A percentile compares a stretch with the other conserved stretches of the same genome.
These are phyloP conservation scores for Solanum medicagineum DNA, from an alignment of 257 asterid genomes.

Conservation along the genomic window DNA sequence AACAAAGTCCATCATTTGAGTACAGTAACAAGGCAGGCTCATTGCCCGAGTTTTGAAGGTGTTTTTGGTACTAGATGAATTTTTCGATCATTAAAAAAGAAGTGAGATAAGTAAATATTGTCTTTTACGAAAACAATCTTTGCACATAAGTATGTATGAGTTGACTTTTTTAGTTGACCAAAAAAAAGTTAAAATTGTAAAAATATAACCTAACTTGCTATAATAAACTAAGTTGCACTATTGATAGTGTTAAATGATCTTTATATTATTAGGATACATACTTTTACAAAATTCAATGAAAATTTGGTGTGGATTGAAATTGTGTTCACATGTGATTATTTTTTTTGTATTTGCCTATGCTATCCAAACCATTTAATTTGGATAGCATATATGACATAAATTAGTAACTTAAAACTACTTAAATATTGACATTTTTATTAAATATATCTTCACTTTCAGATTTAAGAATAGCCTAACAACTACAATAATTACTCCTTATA, in stretches of 20 bases:
- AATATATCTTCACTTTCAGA: not conserved
- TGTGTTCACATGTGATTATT: not conserved
- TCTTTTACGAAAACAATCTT: too few species aligned
- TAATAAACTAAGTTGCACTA: not conserved
- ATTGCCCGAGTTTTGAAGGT: not conserved
- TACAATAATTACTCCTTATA: not conserved
- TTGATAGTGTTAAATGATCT: not conserved
- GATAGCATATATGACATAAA: too few species aligned
- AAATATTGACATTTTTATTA: too few species aligned
- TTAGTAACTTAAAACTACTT: too few species aligned
- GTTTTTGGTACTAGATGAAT: not conserved
- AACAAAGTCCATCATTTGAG: not conserved
- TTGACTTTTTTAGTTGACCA: too few species aligned
- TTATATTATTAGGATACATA: not conserved
- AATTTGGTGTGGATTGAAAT: not conserved
- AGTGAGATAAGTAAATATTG: not conserved
- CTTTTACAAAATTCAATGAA: not conserved
- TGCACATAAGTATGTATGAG: too few species aligned
- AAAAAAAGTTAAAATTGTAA: too few species aligned
- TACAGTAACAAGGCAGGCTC: fast-evolving
- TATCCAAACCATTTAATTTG: too few species aligned
- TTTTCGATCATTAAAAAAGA: not conserved
- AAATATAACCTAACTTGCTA: not conserved
- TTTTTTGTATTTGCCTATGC: too few species aligned
- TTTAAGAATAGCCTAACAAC: not conserved